phyloP scores from a whole-genome alignment of 768 basidiomycete species.

The Nidularia pulvinata region DNA sequence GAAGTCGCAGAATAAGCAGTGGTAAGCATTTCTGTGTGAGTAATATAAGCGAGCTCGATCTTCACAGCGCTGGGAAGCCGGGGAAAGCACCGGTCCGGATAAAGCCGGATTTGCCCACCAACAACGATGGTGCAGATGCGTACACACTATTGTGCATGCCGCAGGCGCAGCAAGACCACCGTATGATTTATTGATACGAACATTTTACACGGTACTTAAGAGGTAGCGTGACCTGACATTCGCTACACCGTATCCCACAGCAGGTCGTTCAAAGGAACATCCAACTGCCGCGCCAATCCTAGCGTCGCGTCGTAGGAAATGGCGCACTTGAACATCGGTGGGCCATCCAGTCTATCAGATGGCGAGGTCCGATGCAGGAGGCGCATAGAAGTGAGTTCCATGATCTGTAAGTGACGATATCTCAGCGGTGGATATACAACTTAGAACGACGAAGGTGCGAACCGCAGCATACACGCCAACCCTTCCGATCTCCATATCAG shows the following conservation, averaged over 20 bases:
- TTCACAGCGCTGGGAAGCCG: no score
- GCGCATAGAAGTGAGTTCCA: slow-evolving; percentile 63
- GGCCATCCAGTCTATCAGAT: slow-evolving; percentile 64
- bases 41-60: no score
- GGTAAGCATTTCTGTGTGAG: no score
- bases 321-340: slow-evolving; percentile 73
- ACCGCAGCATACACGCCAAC: slow-evolving; percentile 62
- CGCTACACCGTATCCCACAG: slow-evolving; percentile 60
- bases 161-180: no score
- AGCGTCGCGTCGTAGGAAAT: slow-evolving; percentile 60
- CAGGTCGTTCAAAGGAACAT: slow-evolving; percentile 60
- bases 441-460: slow-evolving; percentile 1
- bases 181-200: no score
- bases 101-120: no score
- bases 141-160: no score
- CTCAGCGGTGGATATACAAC: slow-evolving; percentile 1
- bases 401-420: slow-evolving; percentile 46
- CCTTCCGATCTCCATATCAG: slow-evolving; percentile 71
- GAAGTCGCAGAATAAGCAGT: no score
- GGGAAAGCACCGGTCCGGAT: no score
- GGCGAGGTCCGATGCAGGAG: slow-evolving; percentile 66
- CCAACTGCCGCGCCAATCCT: slow-evolving; percentile 56
- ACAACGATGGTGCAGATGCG: no score
- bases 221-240: no score
- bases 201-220: no score